Base-by-base conservation (phyloP, 208 protist genomes). In the Wallacemonas sp. region DNA sequence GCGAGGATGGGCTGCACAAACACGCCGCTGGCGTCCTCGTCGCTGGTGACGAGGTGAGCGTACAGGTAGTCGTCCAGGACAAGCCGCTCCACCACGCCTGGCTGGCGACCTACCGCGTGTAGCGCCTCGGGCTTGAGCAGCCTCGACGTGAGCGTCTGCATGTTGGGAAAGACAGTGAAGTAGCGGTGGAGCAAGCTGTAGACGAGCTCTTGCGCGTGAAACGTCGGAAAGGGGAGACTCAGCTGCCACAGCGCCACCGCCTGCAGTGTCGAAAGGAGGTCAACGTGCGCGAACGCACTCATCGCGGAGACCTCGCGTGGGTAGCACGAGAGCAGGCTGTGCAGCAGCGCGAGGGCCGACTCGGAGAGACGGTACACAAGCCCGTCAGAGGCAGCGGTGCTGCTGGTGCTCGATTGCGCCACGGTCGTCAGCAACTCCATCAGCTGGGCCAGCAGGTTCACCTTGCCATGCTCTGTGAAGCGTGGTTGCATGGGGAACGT, bases 41-140 rank as follows among this genome's bases (percentile, higher is more conserved):
- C 60, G 14, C 54, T 23, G 17, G 39, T 41, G n/a, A 75, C 6
- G 2, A 55, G 34, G n/a, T 54, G 36, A 16, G 58, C n/a, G 52
- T 47, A 68, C 34, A 69, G 49, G 34, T 80, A 56, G 17, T 61
- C 60, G 34, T 81, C 72, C 32, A 49, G 17, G 32, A 81, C 47
- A 30, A 61, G 33, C 16, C 67, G 24, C 36, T 38, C 43, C 24
- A 67, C 61, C 32, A 36, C 39, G 32, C 72, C 63, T 30, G 69
- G 74, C 11, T 62, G 39, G 19, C 27, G 27, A 41, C 63, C 61
- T 19, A 58, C 66, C 4, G 41, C 61, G 4, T 61, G 46, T 58
- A 78, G 48, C 17, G 52, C 33, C 41, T 49, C 60, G 5, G 38
- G 24, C 30, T 39, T 39, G 14, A 68, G 24, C 48, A 68, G 48